Evolutionary conservation across 2,329 filamentous ascomycete genomes (phyloP), one percentile per base, ranked within the genome.

Genomic region (Graphilbum ipis-grandicollis): DNA sequence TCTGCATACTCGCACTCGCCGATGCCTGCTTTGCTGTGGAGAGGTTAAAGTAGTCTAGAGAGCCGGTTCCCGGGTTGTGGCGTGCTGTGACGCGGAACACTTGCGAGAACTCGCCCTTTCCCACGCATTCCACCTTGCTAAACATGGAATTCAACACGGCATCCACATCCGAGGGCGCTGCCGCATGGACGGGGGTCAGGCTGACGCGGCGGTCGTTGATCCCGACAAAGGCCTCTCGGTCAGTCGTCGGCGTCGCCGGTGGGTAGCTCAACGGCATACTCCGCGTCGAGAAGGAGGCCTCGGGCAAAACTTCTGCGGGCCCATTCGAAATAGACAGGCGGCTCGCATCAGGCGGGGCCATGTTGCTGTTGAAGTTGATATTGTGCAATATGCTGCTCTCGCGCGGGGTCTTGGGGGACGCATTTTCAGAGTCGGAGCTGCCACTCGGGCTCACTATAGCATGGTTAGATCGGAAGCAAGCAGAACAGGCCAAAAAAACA

Each of bases 81-180:
- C 46, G 48, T 33, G 58, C 52, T 13, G 72, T 72, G 5, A 93
- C 86, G 26, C 79, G 75, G 54, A 84, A 98, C 1, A 98, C 90
- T 39, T 80, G 73, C 0, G 90, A 96, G 52, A 98, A 98, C 53
- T 94, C 88, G 40, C 90, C 90, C 41, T 77, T 77, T 34, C 88
- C 88, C 45, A 88, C 69, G 41, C 77, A 66, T 47, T 84, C 80
- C 12, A 92, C 79, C 41, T 78, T 80, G 38, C 79, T 74, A 52
- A 98, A 98, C 37, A 80, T 74, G 4, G 73, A 68, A 12, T 71
- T 72, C 36, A 94, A 60, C 36, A 71, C 72, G 18, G 74, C 70
- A 50, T 96, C 88, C 14, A 88, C 68, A 42, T 92, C 75, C 33
- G 73, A 71, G 25, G 71, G 68, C n/a, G 70, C 71, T 39, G 78